Percentiles rank a stretch among this genome's conserved stretches.
Conservation (phyloP, 2,329 filamentous ascomycete species). For the Shiraia bambusicola region DNA sequence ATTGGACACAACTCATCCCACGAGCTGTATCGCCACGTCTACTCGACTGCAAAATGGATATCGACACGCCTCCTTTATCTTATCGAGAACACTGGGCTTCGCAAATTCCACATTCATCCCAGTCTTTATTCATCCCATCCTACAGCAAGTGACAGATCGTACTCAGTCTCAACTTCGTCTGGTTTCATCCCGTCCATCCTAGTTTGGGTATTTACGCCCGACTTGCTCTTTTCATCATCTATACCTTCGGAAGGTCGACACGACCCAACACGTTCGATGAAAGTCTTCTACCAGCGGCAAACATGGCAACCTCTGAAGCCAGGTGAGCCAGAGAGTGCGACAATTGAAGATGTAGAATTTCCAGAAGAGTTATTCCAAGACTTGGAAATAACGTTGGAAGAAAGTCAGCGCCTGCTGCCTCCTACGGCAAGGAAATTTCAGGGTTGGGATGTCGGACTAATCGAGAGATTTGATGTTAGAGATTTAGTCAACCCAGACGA, state of each 20-base stretch:
- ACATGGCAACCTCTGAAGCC: constrained; percentile 26
- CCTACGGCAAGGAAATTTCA: constrained; percentile 58
- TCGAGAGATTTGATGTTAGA: constrained; percentile 54
- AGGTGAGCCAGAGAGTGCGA: constrained; percentile 43
- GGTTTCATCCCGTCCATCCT: constrained; percentile 32
- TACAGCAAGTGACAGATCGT: not conserved
- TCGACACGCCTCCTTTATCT: constrained; percentile 58
- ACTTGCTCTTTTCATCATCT: constrained; percentile 58
- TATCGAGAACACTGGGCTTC: constrained; percentile 57
- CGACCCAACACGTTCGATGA: constrained; percentile 55
- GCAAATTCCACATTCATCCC: constrained; percentile 58
- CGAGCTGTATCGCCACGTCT: constrained; percentile 16
- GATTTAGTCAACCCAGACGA: constrained; percentile 10
- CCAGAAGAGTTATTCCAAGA: constrained; percentile 54
- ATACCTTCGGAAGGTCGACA: constrained; percentile 19
- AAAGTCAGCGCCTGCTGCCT: constrained; percentile 58
- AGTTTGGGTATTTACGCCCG: constrained; percentile 63
- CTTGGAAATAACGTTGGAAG: constrained; percentile 49
- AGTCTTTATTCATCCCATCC: not conserved
- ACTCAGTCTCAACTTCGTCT: not conserved
- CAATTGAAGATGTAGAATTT: constrained; percentile 55
- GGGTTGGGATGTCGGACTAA: constrained; percentile 67
- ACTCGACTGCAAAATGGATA: constrained; percentile 47
- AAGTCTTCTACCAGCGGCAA: constrained; percentile 55
- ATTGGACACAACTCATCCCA: constrained; percentile 16